Evolutionary conservation across 805 yeast species (phyloP).

Genomic region (Barnettozyma sucrosica): DNA sequence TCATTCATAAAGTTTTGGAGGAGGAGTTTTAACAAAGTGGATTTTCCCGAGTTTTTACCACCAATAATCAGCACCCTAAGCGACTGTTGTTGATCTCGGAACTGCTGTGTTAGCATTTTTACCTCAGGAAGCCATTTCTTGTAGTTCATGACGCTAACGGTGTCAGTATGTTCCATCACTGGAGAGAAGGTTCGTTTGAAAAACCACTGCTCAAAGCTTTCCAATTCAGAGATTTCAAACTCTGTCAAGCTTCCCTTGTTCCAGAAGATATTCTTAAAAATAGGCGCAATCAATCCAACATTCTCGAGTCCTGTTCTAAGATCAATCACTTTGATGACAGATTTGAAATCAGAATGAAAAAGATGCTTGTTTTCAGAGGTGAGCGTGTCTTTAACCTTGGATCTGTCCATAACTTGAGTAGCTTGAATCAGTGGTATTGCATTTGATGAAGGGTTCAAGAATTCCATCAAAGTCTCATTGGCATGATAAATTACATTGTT

Average conservation of each 20-base stretch:
- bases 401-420: slow-evolving; percentile 33
- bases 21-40: slow-evolving; percentile 56
- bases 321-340: slow-evolving; percentile 36
- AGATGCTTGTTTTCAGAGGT: slow-evolving; percentile 33
- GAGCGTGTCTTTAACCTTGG: slow-evolving; percentile 24
- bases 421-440: slow-evolving; percentile 41
- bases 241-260: slow-evolving; percentile 13
- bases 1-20: slow-evolving; percentile 40
- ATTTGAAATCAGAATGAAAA: slow-evolving; percentile 35
- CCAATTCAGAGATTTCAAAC: slow-evolving; percentile 12
- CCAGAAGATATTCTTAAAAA: slow-evolving; percentile 39
- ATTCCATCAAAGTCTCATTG: slow-evolving; percentile 26
- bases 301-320: slow-evolving; percentile 39
- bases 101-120: slow-evolving; percentile 34
- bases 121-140: slow-evolving; percentile 34
- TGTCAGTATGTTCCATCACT: slow-evolving; percentile 24
- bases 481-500: slow-evolving; percentile 36
- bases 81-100: slow-evolving; percentile 21
- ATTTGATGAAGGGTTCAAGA: slow-evolving; percentile 29
- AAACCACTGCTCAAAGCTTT: slow-evolving; percentile 25
- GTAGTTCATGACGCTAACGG: slow-evolving; percentile 16
- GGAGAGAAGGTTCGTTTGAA: slow-evolving; percentile 35
- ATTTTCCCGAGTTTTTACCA: slow-evolving; percentile 77
- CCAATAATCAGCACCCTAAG: slow-evolving; percentile 33
- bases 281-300: slow-evolving; percentile 38